Evolutionary conservation across 352 stramenopile genomes (phyloP), one percentile per base, ranked within the genome.

Genomic region (Phytophthora ohioensis): DNA sequence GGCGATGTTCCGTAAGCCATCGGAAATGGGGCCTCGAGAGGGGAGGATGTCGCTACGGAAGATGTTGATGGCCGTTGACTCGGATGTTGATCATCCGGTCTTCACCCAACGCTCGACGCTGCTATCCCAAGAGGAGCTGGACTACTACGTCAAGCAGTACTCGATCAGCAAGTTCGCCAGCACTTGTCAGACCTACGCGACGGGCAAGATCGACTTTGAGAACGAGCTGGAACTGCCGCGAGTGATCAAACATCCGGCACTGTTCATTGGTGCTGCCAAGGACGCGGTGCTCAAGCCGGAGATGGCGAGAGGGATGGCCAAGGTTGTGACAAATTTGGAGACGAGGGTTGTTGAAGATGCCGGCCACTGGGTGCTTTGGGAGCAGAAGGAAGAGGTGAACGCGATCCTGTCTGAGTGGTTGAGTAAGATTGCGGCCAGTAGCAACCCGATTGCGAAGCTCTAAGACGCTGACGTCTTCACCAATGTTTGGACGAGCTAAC

Each of bases 61-160:
- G 38, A 70, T 71, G 58, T 32, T 86, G 11, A 66, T 70, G 38
- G 72, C 63, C 15, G 57, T 78, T 7, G 67, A 71, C 43, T 73
- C 57, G 9, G 56, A 71, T 53, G 42, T 72, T 8, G 52, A 71
- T 31, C 66, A 85, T 31, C 51, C 38, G 1, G 47, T 83, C 11
- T 88, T 78, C 67, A 77, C 67, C 6, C 57, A 82, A 45, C 71
- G 73, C 7, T 87, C 76, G 41, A 38, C 64, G 10, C 5, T 90
- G 51, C 45, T 90, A 13, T 76, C 68, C 3, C 64, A 87, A 36
- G 70, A 75, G 12, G 82, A 90, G 38, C 57, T 88, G 15, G 36
- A 85, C 9, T 85, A 83, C 51, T 88, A 88, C 58, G 64, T 88
- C 9, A 31, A 75, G 17, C 57, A 79, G 54, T 88, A 82, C 73